Conservation (phyloP, 176 grass and related monocot species). For the Cocos nucifera region DNA sequence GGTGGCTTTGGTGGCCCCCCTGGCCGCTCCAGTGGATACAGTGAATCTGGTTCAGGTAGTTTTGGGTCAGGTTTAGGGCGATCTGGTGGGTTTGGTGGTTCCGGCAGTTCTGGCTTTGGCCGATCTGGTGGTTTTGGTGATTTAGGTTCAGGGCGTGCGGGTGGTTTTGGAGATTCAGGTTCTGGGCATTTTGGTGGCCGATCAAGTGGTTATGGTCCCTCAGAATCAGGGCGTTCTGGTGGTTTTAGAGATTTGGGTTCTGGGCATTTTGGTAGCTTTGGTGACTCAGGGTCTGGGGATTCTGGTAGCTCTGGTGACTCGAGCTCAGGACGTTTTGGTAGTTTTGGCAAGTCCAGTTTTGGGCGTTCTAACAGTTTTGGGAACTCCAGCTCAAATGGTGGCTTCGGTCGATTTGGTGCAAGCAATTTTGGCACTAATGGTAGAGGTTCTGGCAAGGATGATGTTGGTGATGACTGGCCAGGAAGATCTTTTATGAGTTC, state of each 20-base stretch:
- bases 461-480: too few relatives aligned
- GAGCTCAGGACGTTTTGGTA: conserved; percentile 7
- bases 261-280: not conserved
- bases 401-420: conserved; percentile 8
- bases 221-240: not conserved
- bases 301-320: not conserved
- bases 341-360: conserved; percentile 20
- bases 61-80: not conserved
- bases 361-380: not conserved
- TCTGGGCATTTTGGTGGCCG: not conserved
- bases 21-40: not conserved
- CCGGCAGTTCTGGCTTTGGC: not conserved
- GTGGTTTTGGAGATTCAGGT: not conserved
- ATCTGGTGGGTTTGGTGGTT: not conserved
- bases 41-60: conserved; percentile 6
- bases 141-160: not conserved
- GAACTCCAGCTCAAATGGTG: conserved; percentile 19
- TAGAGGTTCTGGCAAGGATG: too few relatives aligned
- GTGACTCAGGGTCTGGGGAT: not conserved
- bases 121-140: not conserved
- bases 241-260: not conserved
- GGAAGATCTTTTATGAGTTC: too few relatives aligned
- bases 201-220: not conserved
- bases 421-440: too few relatives aligned
- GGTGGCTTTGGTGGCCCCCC: not conserved